phyloP scores from a whole-genome alignment of 2,329 filamentous ascomycete genomes.

The Ramichloridium luteum region DNA sequence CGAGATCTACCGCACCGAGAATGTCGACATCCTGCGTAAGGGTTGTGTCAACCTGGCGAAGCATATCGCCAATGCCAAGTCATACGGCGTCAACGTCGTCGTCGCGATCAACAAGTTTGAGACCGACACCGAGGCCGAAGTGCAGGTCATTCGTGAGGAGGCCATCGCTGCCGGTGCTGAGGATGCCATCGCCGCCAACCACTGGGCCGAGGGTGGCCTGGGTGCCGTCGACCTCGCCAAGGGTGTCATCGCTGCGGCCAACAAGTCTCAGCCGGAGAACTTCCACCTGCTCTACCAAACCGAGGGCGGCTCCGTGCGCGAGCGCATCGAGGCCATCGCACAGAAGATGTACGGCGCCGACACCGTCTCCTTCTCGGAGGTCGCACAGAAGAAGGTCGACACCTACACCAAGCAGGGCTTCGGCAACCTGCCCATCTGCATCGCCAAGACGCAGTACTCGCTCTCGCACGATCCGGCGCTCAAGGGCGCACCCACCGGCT shows the following conservation, averaged over 20 bases:
- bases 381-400: constrained; percentile 92
- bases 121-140: constrained; percentile 86
- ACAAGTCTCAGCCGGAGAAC: constrained; percentile 61
- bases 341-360: constrained; percentile 89
- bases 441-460: constrained; percentile 98
- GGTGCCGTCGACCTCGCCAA: constrained; percentile 82
- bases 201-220: constrained; percentile 91
- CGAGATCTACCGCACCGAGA: constrained; percentile 84
- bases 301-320: constrained; percentile 62
- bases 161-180: constrained; percentile 83
- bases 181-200: constrained; percentile 85
- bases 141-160: constrained; percentile 79
- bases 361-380: constrained; percentile 81
- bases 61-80: constrained; percentile 81
- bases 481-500: constrained; percentile 90
- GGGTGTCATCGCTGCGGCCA: constrained; percentile 69
- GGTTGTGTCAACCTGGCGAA: constrained; percentile 93
- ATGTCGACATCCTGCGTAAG: constrained; percentile 76
- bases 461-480: constrained; percentile 83
- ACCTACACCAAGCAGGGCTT: constrained; percentile 88
- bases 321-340: constrained; percentile 82
- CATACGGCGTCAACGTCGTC: constrained; percentile 84
- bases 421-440: constrained; percentile 83
- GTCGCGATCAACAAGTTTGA: constrained; percentile 96
- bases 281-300: constrained; percentile 79